phyloP scores from a whole-genome alignment of 768 basidiomycete species.

The Neoboletus subvelutipes region DNA sequence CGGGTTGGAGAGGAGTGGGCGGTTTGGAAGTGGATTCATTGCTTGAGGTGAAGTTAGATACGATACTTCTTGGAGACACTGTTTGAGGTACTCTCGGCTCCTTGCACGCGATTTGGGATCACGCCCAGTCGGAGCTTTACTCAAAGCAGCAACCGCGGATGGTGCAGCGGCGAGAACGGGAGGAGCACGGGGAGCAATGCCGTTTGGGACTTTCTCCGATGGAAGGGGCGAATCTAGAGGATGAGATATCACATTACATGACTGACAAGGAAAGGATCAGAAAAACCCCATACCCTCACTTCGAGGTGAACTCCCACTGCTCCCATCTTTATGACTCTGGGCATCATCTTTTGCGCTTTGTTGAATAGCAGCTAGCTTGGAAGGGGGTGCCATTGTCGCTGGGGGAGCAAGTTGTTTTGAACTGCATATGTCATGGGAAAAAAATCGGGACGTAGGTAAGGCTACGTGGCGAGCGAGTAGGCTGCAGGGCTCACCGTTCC shows the following conservation, averaged over 20 bases:
- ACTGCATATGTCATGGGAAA: slow-evolving; percentile 44
- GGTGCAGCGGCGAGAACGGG: slow-evolving; percentile 20
- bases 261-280: neutral
- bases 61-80: slow-evolving; percentile 98
- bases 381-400: slow-evolving; percentile 55
- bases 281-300: slow-evolving; percentile 63
- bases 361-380: slow-evolving; percentile 66
- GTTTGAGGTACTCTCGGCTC: slow-evolving; percentile 96
- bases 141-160: slow-evolving; percentile 47
- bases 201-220: slow-evolving; percentile 69
- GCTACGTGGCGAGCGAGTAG: slow-evolving; percentile 1
- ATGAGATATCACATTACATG: slow-evolving; percentile 7
- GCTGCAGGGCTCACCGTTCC: slow-evolving; percentile 70
- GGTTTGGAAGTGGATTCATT: slow-evolving; percentile 92
- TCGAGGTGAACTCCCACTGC: slow-evolving; percentile 78
- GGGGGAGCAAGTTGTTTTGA: slow-evolving; percentile 74
- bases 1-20: slow-evolving; percentile 65
- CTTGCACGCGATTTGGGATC: slow-evolving; percentile 96
- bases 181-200: slow-evolving; percentile 48
- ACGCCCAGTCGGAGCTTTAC: slow-evolving; percentile 75
- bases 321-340: slow-evolving; percentile 74
- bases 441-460: slow-evolving; percentile 6
- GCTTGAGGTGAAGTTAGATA: slow-evolving; percentile 97
- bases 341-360: slow-evolving; percentile 67
- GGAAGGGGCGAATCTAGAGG: slow-evolving; percentile 67